Evolutionary conservation across 1,284 basidiomycete species (phyloP).

Genomic region (Veloporphyrellus conicus): DNA sequence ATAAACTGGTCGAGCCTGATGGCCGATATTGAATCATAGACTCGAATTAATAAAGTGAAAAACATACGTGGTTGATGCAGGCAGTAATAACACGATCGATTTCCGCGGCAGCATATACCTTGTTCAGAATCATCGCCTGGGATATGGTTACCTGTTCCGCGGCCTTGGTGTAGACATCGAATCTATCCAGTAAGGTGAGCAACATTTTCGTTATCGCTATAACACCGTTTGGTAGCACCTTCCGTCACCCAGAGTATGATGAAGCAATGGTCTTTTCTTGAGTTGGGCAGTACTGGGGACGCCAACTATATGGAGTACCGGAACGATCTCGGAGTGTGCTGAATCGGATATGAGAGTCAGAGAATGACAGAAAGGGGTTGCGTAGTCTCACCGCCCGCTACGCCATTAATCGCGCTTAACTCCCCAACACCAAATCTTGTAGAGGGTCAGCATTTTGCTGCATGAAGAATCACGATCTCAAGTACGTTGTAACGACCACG

Average conservation of each 20-base stretch:
- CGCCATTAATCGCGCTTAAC: constrained; percentile 76
- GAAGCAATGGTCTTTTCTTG: constrained; percentile 65
- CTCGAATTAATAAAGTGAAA: not conserved
- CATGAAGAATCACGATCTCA: not conserved
- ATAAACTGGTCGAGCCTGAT: constrained; percentile 81
- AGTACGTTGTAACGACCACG: constrained; percentile 72
- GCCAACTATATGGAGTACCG: constrained; percentile 89
- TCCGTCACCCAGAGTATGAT: constrained; percentile 86
- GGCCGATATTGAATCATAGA: not conserved
- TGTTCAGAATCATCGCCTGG: constrained; percentile 57
- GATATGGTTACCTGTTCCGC: constrained; percentile 73
- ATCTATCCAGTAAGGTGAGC: constrained; percentile 37
- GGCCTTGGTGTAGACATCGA: constrained; percentile 77
- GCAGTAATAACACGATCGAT: constrained; percentile 80
- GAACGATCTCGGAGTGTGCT: constrained; percentile 87
- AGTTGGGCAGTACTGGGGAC: constrained; percentile 75
- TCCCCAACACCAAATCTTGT: constrained; percentile 88
- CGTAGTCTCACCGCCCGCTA: constrained; percentile 56
- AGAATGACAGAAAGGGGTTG: not conserved
- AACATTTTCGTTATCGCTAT: not conserved
- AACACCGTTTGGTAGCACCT: constrained; percentile 39
- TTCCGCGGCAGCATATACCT: constrained; percentile 55
- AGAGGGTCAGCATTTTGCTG: constrained; percentile 3
- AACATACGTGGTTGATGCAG: constrained; percentile 59
- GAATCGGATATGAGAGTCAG: constrained; percentile 1